Percentiles rank a stretch among this genome's conserved stretches.
phyloP scores from a whole-genome alignment of 106 monocot genomes.

The Dendrobium catenatum region DNA sequence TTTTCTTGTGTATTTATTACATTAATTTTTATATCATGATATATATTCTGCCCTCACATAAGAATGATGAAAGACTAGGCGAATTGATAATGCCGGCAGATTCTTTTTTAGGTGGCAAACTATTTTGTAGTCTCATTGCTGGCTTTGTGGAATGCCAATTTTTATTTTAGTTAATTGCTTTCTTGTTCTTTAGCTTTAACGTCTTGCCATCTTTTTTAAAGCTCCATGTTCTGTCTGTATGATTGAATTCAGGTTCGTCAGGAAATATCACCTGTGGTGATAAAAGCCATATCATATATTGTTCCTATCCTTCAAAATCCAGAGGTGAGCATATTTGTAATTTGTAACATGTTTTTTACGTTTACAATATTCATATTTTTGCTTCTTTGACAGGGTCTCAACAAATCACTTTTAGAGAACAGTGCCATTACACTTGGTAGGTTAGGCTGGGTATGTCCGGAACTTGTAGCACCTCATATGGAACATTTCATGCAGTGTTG shows the following conservation, averaged over 20 bases:
- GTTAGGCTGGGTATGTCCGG: conserved; percentile 92
- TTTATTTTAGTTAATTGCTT: not conserved
- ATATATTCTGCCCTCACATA: not conserved
- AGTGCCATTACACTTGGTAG: conserved; percentile 98
- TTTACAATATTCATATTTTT: not conserved
- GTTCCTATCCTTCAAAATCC: conserved; percentile 78
- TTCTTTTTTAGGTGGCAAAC: not conserved
- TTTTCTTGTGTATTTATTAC: no score
- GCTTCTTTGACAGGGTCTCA: conserved; percentile 38
- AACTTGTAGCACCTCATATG: conserved; percentile 87
- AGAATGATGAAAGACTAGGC: not conserved
- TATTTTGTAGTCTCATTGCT: not conserved
- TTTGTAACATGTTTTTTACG: not conserved
- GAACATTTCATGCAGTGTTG: conserved; percentile 92
- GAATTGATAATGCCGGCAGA: not conserved
- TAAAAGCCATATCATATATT: conserved; percentile 58
- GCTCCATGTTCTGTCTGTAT: not conserved
- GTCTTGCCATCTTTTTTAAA: not conserved
- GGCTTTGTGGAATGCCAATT: not conserved
- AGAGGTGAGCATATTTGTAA: conserved; percentile 34
- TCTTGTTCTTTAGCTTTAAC: not conserved
- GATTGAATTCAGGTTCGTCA: conserved; percentile 55
- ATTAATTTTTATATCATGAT: not conserved
- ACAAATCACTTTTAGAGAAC: conserved; percentile 91
- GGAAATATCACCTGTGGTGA: conserved; percentile 72